phyloP scores from a whole-genome alignment of 768 basidiomycete species.

The Boletus subparvulus region DNA sequence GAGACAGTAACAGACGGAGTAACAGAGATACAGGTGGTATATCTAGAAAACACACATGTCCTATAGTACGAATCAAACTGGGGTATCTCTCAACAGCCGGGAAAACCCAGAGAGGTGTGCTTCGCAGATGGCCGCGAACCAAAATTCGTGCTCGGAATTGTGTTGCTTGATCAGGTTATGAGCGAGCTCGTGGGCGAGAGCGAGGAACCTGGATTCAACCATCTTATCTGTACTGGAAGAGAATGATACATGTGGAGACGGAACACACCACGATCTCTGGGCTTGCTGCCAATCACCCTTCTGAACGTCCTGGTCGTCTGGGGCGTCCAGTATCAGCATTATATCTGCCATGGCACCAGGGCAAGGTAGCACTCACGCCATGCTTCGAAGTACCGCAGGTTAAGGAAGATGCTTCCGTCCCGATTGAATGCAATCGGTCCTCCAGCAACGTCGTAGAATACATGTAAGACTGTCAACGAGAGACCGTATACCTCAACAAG shows the following conservation, averaged over 20 bases:
- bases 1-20: too few relatives aligned
- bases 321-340: too few relatives aligned
- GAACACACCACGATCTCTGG: not conserved
- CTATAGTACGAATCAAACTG: too few relatives aligned
- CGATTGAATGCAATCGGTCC: slow-evolving; percentile 91
- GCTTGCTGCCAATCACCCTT: too few relatives aligned
- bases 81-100: not conserved
- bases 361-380: slow-evolving; percentile 61
- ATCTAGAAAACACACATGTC: too few relatives aligned
- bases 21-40: too few relatives aligned
- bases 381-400: slow-evolving; percentile 75
- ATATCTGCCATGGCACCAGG: too few relatives aligned
- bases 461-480: slow-evolving; percentile 66
- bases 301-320: too few relatives aligned
- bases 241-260: not conserved
- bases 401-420: slow-evolving; percentile 82
- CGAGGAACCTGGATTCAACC: not conserved
- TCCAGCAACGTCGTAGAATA: slow-evolving; percentile 79
- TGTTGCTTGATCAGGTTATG: not conserved
- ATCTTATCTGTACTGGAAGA: not conserved
- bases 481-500: slow-evolving; percentile 69
- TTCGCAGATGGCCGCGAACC: slow-evolving; percentile 1
- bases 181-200: not conserved
- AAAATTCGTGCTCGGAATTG: not conserved
- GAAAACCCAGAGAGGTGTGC: not conserved